Percentiles rank a stretch among this genome's conserved stretches.
Conservation (phyloP, 192 early-diverging fungal species). For the Coemansia sp. region DNA sequence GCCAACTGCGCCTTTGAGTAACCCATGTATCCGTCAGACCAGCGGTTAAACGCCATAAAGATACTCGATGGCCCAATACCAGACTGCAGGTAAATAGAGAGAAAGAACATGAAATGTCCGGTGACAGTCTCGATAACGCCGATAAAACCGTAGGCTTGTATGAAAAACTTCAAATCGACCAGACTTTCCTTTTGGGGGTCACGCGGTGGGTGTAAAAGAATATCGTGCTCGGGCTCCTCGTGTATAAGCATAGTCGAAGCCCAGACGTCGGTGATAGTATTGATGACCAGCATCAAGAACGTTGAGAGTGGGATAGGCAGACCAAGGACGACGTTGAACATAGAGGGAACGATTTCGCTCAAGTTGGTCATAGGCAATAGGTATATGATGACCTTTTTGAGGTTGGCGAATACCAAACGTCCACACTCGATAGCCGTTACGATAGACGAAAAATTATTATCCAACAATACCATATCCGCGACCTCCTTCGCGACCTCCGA, state of each 20-base stretch:
- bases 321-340: conserved; percentile 79
- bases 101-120: conserved; percentile 71
- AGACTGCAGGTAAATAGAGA: conserved; percentile 63
- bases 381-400: conserved; percentile 85
- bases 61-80: conserved; percentile 59
- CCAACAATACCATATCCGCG: conserved; percentile 66
- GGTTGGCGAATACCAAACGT: conserved; percentile 82
- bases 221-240: conserved; percentile 74
- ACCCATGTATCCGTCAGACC: conserved; percentile 59
- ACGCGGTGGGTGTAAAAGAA: conserved; percentile 72
- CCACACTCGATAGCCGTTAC: conserved; percentile 77
- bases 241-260: conserved; percentile 68
- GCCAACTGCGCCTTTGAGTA: conserved; percentile 56
- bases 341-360: conserved; percentile 74
- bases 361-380: conserved; percentile 75
- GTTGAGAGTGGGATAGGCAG: conserved; percentile 75
- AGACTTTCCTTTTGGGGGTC: conserved; percentile 68
- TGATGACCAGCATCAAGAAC: conserved; percentile 79
- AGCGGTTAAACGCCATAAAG: conserved; percentile 61
- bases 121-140: conserved; percentile 67
- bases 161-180: conserved; percentile 64
- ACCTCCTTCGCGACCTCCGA: conserved; percentile 77
- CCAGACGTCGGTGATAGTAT: conserved; percentile 64
- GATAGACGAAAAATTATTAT: conserved; percentile 68
- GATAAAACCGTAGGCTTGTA: conserved; percentile 78